Percentiles rank a stretch among this genome's conserved stretches.
These are phyloP conservation scores for Lyophyllum decastes DNA, from an alignment of 768 basidiomycete species.

Conservation along the genomic window DNA sequence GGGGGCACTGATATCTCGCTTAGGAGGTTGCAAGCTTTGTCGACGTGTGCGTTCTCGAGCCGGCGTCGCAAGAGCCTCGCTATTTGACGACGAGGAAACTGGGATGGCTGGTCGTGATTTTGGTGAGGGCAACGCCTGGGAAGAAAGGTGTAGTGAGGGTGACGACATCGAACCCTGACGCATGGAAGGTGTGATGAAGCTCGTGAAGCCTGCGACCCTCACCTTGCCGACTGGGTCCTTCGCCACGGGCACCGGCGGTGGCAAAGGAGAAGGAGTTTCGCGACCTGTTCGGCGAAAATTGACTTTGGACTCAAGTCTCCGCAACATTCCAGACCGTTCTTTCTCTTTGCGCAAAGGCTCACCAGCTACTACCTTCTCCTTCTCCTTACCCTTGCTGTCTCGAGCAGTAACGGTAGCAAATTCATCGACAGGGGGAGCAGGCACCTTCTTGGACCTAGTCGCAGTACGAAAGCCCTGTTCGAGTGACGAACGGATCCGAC, in stretches of 20 bases:
- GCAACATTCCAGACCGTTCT: constrained; percentile 46
- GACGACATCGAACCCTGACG: constrained; percentile 75
- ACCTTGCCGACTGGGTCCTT: constrained; percentile 34
- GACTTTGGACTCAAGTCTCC: constrained; percentile 49
- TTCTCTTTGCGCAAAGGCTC: constrained; percentile 31
- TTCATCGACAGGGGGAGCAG: constrained; percentile 38
- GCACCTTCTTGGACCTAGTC: constrained; percentile 54
- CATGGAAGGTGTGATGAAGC: constrained; percentile 66
- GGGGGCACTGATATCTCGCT: constrained; percentile 41
- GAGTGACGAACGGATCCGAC: constrained; percentile 64
- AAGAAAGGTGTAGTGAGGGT: constrained; percentile 67
- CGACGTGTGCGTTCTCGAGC: constrained; percentile 45
- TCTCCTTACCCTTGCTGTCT: constrained; percentile 50
- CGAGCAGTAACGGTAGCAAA: constrained; percentile 42
- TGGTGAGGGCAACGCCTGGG: constrained; percentile 55
- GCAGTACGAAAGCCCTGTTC: constrained; percentile 69
- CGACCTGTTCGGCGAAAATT: constrained; percentile 47
- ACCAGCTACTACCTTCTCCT: constrained; percentile 29
- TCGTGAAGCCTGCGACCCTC: constrained; percentile 54
- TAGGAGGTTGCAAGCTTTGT: constrained; percentile 34
- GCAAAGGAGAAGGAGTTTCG: constrained; percentile 40
- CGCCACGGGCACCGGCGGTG: constrained; percentile 34
- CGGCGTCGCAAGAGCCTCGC: constrained; percentile 47
- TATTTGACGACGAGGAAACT: constrained; percentile 48
- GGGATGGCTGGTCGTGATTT: constrained; percentile 49